A percentile compares a stretch with the other conserved stretches of the same genome.
phyloP scores from a whole-genome alignment of 2,329 filamentous ascomycete species.

The Colletotrichum godetiae region DNA sequence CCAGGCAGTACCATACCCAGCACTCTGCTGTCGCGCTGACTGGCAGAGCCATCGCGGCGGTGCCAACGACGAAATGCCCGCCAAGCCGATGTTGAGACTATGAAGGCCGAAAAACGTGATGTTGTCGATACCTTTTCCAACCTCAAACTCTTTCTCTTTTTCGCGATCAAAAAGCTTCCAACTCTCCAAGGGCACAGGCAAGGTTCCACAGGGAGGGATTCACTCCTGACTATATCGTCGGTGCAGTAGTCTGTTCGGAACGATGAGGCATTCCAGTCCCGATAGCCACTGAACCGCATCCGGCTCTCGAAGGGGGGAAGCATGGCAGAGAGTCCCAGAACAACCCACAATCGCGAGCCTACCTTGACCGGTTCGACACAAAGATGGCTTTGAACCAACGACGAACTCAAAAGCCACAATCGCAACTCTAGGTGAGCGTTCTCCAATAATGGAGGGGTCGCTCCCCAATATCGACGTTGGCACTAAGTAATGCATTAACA shows the following conservation, averaged over 20 bases:
- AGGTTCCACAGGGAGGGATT: background rate
- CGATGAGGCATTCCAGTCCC: background rate
- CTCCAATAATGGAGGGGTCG: background rate
- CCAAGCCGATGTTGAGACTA: background rate
- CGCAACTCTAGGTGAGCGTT: background rate
- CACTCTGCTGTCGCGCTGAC: conserved; percentile 15
- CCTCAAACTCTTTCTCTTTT: background rate
- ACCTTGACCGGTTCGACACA: background rate
- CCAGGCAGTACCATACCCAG: conserved; percentile 23
- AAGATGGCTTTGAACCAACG: background rate
- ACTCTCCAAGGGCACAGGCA: background rate
- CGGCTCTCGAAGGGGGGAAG: background rate
- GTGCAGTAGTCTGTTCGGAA: background rate
- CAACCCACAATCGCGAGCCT: background rate
- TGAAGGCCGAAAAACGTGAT: background rate
- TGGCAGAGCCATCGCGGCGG: conserved; percentile 13
- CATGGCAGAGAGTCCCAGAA: background rate
- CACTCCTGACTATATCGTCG: background rate
- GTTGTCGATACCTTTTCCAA: background rate
- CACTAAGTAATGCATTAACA: background rate
- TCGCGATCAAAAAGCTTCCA: background rate
- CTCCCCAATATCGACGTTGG: background rate
- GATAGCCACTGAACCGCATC: conserved; percentile 9
- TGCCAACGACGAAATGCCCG: background rate
- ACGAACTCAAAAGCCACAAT: conserved; percentile 14